phyloP scores from a whole-genome alignment of 257 asterid species.

The Solanum dulcamara region DNA sequence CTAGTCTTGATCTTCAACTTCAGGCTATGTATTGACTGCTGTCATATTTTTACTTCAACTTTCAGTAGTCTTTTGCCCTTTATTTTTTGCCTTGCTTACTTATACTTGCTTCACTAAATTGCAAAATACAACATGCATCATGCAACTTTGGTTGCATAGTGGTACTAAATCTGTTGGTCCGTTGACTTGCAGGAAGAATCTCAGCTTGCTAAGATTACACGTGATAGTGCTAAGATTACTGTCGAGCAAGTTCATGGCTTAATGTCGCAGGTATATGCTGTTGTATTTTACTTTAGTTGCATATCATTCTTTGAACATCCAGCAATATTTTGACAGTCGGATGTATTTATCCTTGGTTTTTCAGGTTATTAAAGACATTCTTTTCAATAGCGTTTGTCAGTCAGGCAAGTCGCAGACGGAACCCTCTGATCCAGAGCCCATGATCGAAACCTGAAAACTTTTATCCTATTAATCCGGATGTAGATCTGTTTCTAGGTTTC shows the following conservation, averaged over 20 bases:
- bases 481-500: background rate
- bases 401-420: constrained; percentile 39
- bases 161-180: background rate
- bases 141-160: background rate
- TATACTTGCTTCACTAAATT: background rate
- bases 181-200: constrained; percentile 74
- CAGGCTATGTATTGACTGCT: background rate
- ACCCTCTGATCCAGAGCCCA: constrained; percentile 74
- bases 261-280: constrained; percentile 73
- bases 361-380: constrained; percentile 91
- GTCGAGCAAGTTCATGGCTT: constrained; percentile 98
- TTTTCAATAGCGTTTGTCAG: constrained; percentile 75
- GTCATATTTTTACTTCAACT: background rate
- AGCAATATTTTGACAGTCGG: background rate
- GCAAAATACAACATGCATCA: background rate
- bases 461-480: background rate
- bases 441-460: constrained; percentile 58
- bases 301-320: background rate
- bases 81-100: background rate
- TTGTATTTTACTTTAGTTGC: background rate
- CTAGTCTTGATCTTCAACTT: background rate
- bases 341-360: background rate
- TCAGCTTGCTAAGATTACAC: constrained; percentile 82
- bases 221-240: constrained; percentile 89
- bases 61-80: background rate